Percentiles rank a stretch among this genome's conserved stretches.
Evolutionary conservation across 331 rosid species (phyloP).

Genomic region (Pyracantha coccinea): DNA sequence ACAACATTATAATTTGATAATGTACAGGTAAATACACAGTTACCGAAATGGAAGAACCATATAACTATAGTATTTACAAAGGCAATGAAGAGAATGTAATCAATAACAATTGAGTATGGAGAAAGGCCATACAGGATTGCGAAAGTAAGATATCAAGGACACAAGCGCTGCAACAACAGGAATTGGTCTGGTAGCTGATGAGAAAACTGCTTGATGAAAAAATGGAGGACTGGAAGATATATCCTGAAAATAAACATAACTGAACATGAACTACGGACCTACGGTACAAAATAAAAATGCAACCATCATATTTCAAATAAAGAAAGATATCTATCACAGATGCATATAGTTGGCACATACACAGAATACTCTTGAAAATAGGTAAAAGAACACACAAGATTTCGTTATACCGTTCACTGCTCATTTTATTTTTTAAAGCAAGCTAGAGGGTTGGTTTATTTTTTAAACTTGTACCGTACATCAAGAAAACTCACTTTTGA

Average conservation of each 20-base stretch:
- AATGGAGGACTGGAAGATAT: slow-evolving; percentile 44
- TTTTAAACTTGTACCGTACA: neutral
- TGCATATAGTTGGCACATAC: neutral
- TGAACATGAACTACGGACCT: slow-evolving; percentile 8
- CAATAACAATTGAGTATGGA: slow-evolving; percentile 13
- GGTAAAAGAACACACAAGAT: neutral
- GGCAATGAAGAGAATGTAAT: neutral
- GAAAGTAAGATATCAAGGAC: slow-evolving; percentile 65
- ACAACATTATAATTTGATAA: neutral
- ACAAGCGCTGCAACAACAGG: slow-evolving; percentile 59
- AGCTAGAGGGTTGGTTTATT: neutral
- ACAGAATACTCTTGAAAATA: neutral
- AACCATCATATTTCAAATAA: slow-evolving; percentile 1
- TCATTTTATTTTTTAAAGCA: neutral
- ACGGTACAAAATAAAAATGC: slow-evolving; percentile 4
- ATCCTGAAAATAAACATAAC: slow-evolving; percentile 49
- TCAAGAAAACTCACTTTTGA: neutral
- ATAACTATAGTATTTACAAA: neutral
- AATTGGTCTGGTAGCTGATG: slow-evolving; percentile 53
- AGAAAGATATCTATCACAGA: neutral
- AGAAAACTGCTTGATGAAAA: slow-evolving; percentile 74
- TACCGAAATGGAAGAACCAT: neutral
- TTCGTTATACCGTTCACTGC: neutral
- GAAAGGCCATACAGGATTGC: slow-evolving; percentile 54
- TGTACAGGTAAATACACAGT: neutral